A percentile compares a stretch with the other conserved stretches of the same genome.
phyloP scores from a whole-genome alignment of 2,329 filamentous ascomycete genomes.

The Fusarium drepaniforme region DNA sequence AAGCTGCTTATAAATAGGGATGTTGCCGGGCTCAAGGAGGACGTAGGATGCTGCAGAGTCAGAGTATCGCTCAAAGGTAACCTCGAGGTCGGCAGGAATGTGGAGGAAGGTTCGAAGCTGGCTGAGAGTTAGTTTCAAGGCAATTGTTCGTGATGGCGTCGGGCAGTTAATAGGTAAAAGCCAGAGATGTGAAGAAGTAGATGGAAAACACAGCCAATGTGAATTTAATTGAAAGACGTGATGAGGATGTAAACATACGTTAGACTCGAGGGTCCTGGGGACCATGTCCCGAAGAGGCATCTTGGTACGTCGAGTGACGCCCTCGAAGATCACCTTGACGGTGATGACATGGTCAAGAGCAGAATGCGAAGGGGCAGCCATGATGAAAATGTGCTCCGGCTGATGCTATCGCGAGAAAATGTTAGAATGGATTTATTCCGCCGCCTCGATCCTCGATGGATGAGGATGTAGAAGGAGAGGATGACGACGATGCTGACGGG shows the following conservation, averaged over 20 bases:
- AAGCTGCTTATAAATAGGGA: slow-evolving; percentile 93
- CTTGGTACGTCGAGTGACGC: slow-evolving; percentile 85
- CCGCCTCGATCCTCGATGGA: slow-evolving; percentile 28
- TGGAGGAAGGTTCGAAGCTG: slow-evolving; percentile 53
- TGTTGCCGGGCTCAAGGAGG: slow-evolving; percentile 80
- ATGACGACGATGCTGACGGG: slow-evolving; percentile 31
- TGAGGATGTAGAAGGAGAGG: slow-evolving; percentile 33
- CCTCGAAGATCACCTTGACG: slow-evolving; percentile 86
- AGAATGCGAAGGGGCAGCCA: slow-evolving; percentile 44
- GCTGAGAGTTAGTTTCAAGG: slow-evolving; percentile 25
- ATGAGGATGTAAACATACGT: slow-evolving; percentile 72
- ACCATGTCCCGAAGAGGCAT: slow-evolving; percentile 88
- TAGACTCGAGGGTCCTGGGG: slow-evolving; percentile 79
- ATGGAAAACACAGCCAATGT: background rate
- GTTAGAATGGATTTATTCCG: slow-evolving; percentile 6
- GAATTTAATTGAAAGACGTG: background rate
- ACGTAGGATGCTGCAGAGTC: slow-evolving; percentile 90
- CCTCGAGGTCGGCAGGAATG: slow-evolving; percentile 53
- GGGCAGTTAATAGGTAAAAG: background rate
- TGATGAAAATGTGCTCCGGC: slow-evolving; percentile 26
- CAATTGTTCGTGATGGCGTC: background rate
- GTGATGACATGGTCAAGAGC: slow-evolving; percentile 68
- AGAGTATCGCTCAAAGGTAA: slow-evolving; percentile 89
- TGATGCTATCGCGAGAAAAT: slow-evolving; percentile 6
- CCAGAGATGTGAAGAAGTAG: background rate